Conservation (phyloP, 306 rosid species). For the Vigna nakashimae region DNA sequence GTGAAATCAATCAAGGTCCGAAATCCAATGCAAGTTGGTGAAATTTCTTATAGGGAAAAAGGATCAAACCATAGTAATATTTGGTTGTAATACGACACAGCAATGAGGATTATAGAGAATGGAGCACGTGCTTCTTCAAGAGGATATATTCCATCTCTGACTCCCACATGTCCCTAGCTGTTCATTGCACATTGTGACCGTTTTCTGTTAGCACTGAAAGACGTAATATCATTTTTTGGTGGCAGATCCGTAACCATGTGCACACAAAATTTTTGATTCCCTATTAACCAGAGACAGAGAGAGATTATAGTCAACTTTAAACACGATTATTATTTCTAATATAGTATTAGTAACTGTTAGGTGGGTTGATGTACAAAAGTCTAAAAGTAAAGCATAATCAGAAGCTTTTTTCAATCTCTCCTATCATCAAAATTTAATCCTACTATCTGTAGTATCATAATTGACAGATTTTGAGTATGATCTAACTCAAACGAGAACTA, state of each 20-base stretch:
- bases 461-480: constrained; percentile 5
- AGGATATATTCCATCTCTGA: constrained; percentile 43
- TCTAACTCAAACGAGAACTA: constrained; percentile 39
- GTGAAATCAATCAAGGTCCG: constrained; percentile 18
- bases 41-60: constrained; percentile 21
- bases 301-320: constrained; percentile 21
- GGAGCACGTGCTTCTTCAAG: constrained; percentile 45
- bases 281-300: background rate
- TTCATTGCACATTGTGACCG: constrained; percentile 42
- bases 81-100: constrained; percentile 12
- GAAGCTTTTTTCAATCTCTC: too few relatives aligned
- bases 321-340: constrained; percentile 2
- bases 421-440: too few relatives aligned
- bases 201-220: constrained; percentile 49
- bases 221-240: constrained; percentile 30
- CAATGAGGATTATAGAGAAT: constrained; percentile 11
- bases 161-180: constrained; percentile 43
- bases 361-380: background rate
- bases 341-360: background rate
- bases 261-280: constrained; percentile 37
- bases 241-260: constrained; percentile 46
- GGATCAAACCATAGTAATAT: constrained; percentile 9
- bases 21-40: constrained; percentile 38
- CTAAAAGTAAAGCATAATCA: background rate
- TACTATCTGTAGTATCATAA: too few relatives aligned